Percentiles rank a stretch among this genome's conserved stretches.
Conservation (phyloP, 805 yeast genomes). For the Yarrowia yakushimensis region DNA sequence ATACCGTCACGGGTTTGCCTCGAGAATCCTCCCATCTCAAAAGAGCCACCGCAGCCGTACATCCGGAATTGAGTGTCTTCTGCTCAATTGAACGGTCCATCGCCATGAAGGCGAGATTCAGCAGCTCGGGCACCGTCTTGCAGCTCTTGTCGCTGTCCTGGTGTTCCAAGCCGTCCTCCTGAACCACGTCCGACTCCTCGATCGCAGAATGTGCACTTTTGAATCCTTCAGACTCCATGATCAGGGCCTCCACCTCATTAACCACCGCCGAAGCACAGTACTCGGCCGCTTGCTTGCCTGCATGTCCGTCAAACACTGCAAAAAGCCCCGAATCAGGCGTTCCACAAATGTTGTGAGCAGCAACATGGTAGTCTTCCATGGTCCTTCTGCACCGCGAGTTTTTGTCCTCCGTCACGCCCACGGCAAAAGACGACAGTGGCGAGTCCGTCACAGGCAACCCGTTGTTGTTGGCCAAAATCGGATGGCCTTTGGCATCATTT, state of each 20-base stretch:
- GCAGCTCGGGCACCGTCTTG: constrained; percentile 27
- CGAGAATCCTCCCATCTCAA: constrained; percentile 65
- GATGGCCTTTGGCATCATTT: not conserved
- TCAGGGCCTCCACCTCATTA: constrained; percentile 46
- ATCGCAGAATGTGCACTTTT: not conserved
- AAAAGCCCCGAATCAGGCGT: constrained; percentile 82
- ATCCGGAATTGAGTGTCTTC: constrained; percentile 68
- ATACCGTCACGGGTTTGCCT: constrained; percentile 24
- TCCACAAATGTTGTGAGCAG: constrained; percentile 89
- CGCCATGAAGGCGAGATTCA: constrained; percentile 65
- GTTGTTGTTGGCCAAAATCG: constrained; percentile 11
- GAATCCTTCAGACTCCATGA: constrained; percentile 38
- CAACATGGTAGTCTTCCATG: constrained; percentile 96
- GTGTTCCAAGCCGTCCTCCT: not conserved
- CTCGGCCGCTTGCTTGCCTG: constrained; percentile 87
- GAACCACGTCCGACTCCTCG: not conserved
- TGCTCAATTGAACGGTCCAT: constrained; percentile 69
- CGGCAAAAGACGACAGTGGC: constrained; percentile 36
- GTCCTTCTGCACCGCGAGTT: constrained; percentile 75
- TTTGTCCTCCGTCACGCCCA: constrained; percentile 89
- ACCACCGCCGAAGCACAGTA: constrained; percentile 93
- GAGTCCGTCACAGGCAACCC: constrained; percentile 1
- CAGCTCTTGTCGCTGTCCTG: not conserved
- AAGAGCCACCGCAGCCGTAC: constrained; percentile 94
- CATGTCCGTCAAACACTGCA: constrained; percentile 96